Evolutionary conservation across 495 filamentous ascomycete species (phyloP), one percentile per base, ranked within the genome.

Genomic region (Pyrenopolyporus hunteri): DNA sequence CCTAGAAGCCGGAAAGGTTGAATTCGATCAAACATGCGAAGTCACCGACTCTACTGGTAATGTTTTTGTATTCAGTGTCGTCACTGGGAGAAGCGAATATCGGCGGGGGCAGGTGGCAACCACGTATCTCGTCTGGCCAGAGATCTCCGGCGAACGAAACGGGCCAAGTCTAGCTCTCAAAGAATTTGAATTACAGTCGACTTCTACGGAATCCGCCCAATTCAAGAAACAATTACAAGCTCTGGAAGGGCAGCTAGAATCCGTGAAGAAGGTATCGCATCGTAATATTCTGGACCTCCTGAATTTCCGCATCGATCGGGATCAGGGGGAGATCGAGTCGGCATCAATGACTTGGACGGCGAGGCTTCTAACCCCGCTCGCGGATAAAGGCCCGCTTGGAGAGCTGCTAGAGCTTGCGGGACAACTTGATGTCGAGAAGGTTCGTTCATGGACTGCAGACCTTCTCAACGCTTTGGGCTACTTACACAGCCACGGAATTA

Each of bases 381-480:
- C 89, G 1, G 87, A 89, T 26, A 92, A 89, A 71, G 92, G 92
- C 0, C 89, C 94, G 1, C 75, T 98, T 1, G 82, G 86, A 2
- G 92, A 97, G 45, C 77, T 94, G 11, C 79, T 98, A 43, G 88
- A 91, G 31, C 81, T 92, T 44, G 84, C 90, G 23, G 89, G 87
- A 25, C 82, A 81, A n/a, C 74, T 96, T 35, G 83, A 86, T 23
- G 80, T 87, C 29, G 83, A 83, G 57, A 90, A 86, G 63, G 85
- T 89, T 31, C 86, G 91, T 40, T 83, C 89, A 45, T 97, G 91
- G 90, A 91, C 90, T 36, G 87, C 91, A 40, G 89, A 93, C 62
- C 78, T 98, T n/a, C 85, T 98, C 20, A 90, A 97, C 71, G 94
- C 86, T 0, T 79, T 98, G 23, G 90, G 92, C 40, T 93, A 87